Conservation (phyloP, 306 rosid genomes). For the Chamaecrista fasciculata region DNA sequence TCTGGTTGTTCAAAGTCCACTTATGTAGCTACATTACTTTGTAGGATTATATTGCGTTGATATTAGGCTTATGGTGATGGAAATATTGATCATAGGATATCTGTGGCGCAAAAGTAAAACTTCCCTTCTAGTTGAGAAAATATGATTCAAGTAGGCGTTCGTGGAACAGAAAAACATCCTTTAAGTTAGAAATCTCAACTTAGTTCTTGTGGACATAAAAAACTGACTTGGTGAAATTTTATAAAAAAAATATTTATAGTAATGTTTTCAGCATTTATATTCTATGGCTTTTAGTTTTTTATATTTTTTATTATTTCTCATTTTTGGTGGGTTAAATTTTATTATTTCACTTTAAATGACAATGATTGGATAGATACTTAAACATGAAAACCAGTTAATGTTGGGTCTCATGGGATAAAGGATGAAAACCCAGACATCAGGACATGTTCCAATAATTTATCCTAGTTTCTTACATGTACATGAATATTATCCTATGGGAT, state of each 20-base stretch:
- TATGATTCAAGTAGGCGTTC: neutral
- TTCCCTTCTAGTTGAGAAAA: neutral
- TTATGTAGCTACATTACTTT: conserved; percentile 7
- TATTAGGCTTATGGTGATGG: neutral
- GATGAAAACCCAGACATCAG: neutral
- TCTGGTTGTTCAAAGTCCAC: neutral
- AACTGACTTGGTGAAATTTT: neutral
- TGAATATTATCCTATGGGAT: no score
- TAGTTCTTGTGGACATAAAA: neutral
- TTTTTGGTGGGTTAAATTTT: no score
- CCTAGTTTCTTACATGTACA: neutral
- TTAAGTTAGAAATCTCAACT: neutral
- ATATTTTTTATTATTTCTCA: no score
- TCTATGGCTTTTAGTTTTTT: neutral
- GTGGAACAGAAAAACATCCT: neutral
- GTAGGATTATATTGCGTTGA: neutral
- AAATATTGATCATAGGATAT: conserved; percentile 9
- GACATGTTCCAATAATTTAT: neutral
- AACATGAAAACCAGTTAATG: neutral
- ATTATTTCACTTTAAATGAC: neutral
- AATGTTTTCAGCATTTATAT: neutral
- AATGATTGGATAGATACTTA: neutral
- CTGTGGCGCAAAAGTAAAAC: neutral
- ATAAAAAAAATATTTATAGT: neutral
- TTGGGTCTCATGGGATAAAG: neutral